These are phyloP conservation scores for Cercospora sesami DNA, from an alignment of 2,329 filamentous ascomycete genomes.

Conservation along the genomic window DNA sequence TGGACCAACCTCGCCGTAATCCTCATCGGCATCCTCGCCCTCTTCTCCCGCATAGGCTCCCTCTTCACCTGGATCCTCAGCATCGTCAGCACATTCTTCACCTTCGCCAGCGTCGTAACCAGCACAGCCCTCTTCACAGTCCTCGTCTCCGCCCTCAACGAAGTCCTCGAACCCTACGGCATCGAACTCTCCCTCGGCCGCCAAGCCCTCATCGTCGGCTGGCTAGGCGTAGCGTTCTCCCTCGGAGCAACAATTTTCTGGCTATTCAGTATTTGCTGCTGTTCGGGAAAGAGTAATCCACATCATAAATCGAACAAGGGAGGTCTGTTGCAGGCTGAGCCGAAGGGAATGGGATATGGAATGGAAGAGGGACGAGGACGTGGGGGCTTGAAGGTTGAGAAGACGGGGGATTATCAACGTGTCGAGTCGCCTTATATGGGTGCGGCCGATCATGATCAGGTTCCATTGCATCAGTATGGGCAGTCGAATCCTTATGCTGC, in stretches of 20 bases:
- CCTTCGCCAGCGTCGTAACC: constrained; percentile 66
- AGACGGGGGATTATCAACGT: constrained; percentile 62
- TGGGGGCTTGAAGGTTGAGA: constrained; percentile 53
- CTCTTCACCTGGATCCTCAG: constrained; percentile 79
- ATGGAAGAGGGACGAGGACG: constrained; percentile 16
- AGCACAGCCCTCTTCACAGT: constrained; percentile 72
- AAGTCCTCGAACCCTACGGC: constrained; percentile 68
- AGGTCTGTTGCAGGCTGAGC: constrained; percentile 39
- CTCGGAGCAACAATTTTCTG: constrained; percentile 81
- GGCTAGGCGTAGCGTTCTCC: constrained; percentile 78
- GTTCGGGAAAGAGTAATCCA: constrained; percentile 63
- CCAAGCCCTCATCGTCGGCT: constrained; percentile 69
- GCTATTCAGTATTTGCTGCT: constrained; percentile 90
- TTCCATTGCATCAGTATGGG: constrained; percentile 31
- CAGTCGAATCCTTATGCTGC: constrained; percentile 32
- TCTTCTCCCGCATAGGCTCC: constrained; percentile 78
- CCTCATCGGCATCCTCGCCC: constrained; percentile 75
- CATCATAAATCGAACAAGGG: constrained; percentile 45
- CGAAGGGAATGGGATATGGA: constrained; percentile 33
- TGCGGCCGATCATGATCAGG: constrained; percentile 32
- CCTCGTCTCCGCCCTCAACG: constrained; percentile 68
- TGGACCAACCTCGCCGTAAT: constrained; percentile 69
- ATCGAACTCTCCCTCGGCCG: constrained; percentile 67
- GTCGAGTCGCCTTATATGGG: constrained; percentile 48
- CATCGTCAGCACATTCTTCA: constrained; percentile 57